Evolutionary conservation across 768 basidiomycete genomes (phyloP).

Genomic region (Aureoboletus auriporus): DNA sequence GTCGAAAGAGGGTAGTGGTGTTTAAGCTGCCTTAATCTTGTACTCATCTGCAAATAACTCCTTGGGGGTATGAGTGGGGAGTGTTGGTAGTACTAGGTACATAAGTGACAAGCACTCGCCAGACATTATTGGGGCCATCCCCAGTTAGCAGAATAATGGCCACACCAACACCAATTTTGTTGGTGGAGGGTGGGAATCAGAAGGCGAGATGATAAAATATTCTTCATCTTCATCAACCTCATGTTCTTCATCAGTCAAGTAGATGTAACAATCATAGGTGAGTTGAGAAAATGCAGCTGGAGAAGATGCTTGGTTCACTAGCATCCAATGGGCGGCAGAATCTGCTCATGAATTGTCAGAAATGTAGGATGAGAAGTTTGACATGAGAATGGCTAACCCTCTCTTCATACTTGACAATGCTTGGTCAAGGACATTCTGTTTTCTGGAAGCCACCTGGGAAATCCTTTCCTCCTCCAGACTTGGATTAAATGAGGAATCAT

Average conservation of each 20-base stretch:
- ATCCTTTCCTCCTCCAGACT: conserved; percentile 16
- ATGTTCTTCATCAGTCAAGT: conserved; percentile 6
- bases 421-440: too few relatives aligned
- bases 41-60: conserved; percentile 6
- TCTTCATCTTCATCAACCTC: background rate
- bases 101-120: conserved; percentile 1
- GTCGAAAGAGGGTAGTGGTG: conserved; percentile 3
- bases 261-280: background rate
- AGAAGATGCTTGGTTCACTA: background rate
- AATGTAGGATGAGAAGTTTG: conserved; percentile 6
- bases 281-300: background rate
- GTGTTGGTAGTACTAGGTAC: conserved; percentile 1
- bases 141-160: background rate
- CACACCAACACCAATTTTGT: background rate
- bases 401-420: background rate
- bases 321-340: background rate
- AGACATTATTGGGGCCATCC: background rate
- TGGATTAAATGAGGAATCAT: conserved; percentile 7
- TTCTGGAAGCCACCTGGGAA: conserved; percentile 2
- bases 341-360: conserved; percentile 6
- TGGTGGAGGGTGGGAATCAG: background rate
- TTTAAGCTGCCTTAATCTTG: background rate
- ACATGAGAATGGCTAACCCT: conserved; percentile 5
- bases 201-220: background rate
- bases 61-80: conserved; percentile 7